Conservation (phyloP, 768 basidiomycete genomes). For the Trametes cingulata region DNA sequence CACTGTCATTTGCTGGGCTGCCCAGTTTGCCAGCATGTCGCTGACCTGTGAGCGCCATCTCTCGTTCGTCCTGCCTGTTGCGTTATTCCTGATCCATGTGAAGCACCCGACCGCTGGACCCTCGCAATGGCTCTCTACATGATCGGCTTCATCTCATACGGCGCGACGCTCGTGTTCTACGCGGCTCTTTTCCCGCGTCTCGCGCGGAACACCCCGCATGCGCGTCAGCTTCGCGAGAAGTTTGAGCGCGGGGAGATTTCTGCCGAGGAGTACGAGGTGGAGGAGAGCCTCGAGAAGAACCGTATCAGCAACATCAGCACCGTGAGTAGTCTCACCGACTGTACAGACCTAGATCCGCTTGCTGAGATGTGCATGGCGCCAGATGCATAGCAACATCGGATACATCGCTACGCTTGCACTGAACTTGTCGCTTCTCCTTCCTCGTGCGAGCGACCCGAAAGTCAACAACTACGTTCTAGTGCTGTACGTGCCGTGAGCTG, state of each 20-base stretch:
- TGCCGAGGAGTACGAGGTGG: slow-evolving; percentile 64
- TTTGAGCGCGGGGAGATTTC: slow-evolving; percentile 61
- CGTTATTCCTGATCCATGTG: not conserved
- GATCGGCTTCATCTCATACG: slow-evolving; percentile 76
- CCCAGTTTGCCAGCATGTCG: slow-evolving; percentile 76
- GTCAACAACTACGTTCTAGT: slow-evolving; percentile 77
- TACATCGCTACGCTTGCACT: slow-evolving; percentile 65
- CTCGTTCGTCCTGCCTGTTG: not conserved
- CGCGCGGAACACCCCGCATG: slow-evolving; percentile 71
- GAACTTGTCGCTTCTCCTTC: slow-evolving; percentile 71
- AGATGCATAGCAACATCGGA: slow-evolving; percentile 76
- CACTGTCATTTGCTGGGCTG: slow-evolving; percentile 77
- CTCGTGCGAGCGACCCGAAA: slow-evolving; percentile 54
- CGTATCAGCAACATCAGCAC: slow-evolving; percentile 84
- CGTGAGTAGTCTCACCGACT: slow-evolving; percentile 42
- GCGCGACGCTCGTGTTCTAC: slow-evolving; percentile 81
- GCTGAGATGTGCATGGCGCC: too few relatives aligned
- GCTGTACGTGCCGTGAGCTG: slow-evolving; percentile 45
- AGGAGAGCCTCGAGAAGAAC: slow-evolving; percentile 83
- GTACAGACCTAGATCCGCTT: too few relatives aligned
- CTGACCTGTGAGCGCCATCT: slow-evolving; percentile 55
- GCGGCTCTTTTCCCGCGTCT: slow-evolving; percentile 78
- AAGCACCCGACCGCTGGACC: slow-evolving; percentile 66
- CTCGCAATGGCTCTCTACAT: slow-evolving; percentile 78
- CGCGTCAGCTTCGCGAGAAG: slow-evolving; percentile 53